A percentile compares a stretch with the other conserved stretches of the same genome.
These are phyloP conservation scores for Alternaria rosae DNA, from an alignment of 2,329 filamentous ascomycete species.

Conservation along the genomic window DNA sequence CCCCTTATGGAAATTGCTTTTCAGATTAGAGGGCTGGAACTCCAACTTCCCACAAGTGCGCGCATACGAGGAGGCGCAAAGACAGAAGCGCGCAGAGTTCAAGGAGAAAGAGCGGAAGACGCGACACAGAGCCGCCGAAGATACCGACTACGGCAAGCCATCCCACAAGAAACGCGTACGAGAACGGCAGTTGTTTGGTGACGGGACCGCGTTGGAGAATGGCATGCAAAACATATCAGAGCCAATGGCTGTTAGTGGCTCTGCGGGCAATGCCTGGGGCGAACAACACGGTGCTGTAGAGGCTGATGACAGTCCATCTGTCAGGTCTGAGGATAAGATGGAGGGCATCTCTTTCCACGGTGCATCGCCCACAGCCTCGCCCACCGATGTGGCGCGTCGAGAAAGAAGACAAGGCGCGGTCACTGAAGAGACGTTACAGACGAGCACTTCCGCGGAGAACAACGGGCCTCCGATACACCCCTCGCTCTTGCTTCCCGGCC, in stretches of 20 bases:
- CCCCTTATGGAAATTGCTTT: slow-evolving; percentile 84
- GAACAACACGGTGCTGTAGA: slow-evolving; percentile 59
- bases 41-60: slow-evolving; percentile 70
- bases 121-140: slow-evolving; percentile 54
- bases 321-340: slow-evolving; percentile 46
- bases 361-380: slow-evolving; percentile 24
- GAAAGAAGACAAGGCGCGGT: slow-evolving; percentile 25
- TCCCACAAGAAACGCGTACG: slow-evolving; percentile 62
- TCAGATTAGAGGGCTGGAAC: slow-evolving; percentile 86
- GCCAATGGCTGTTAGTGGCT: slow-evolving; percentile 27
- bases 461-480: slow-evolving; percentile 38
- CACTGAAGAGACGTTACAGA: slow-evolving; percentile 12
- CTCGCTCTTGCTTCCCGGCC: slow-evolving; percentile 40
- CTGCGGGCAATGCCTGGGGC: slow-evolving; percentile 47
- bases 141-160: slow-evolving; percentile 58
- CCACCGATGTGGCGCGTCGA: slow-evolving; percentile 22
- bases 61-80: slow-evolving; percentile 67
- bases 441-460: slow-evolving; percentile 3
- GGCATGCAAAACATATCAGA: slow-evolving; percentile 31
- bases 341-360: slow-evolving; percentile 46
- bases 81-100: slow-evolving; percentile 48
- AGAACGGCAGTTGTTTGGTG: slow-evolving; percentile 54
- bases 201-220: slow-evolving; percentile 33
- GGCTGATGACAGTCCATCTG: slow-evolving; percentile 50
- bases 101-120: slow-evolving; percentile 55